Evolutionary conservation across 805 yeast genomes (phyloP), one percentile per base, ranked within the genome.

Genomic region (Candida namnaoensis): DNA sequence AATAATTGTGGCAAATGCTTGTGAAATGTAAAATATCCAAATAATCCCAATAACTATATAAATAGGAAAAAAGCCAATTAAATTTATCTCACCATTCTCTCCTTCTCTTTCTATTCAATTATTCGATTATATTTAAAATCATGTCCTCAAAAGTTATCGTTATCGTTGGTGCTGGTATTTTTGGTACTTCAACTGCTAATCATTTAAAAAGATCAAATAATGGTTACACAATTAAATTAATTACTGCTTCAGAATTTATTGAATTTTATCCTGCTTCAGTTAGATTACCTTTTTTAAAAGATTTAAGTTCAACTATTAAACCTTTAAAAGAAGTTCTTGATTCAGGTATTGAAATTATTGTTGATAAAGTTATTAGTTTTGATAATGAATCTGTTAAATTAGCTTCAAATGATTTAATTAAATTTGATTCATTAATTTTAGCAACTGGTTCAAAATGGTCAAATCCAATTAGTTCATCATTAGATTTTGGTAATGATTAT

Each of bases 371-470:
- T 5, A 36, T 34, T 1, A 15, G 32, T 7, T 41, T 49, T 35
- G 49, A 47, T 37, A 49, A 47, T 3, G 13, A 36, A 3, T 36
- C 39, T 13, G 53, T 60, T 7, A 32, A 23, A 1, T 45, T 56
- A 12, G 39, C 43, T 11, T 45, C 41, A 3, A 38, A 38, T 2
- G 13, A 30, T 8, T 5, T 11, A 12, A 5, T 50, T 3, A 10
- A 35, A 3, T 58, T 48, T 37, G 64, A 59, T 39, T 43, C 47
- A 1, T 39, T 61, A 38, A 47, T 61, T 7, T 34, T 62, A 23
- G 64, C 65, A 5, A 58, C 64, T 1, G 67, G 65, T 12, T 48
- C 55, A 5, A 48, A 43, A 19, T 53, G 62, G 60, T 9, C 50
- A 7, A 57, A 51, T 38, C 62, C 62, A 26, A 44, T 60, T 10